These are phyloP conservation scores for Peronosclerospora sorghi DNA, from an alignment of 352 stramenopile genomes.

Conservation along the genomic window DNA sequence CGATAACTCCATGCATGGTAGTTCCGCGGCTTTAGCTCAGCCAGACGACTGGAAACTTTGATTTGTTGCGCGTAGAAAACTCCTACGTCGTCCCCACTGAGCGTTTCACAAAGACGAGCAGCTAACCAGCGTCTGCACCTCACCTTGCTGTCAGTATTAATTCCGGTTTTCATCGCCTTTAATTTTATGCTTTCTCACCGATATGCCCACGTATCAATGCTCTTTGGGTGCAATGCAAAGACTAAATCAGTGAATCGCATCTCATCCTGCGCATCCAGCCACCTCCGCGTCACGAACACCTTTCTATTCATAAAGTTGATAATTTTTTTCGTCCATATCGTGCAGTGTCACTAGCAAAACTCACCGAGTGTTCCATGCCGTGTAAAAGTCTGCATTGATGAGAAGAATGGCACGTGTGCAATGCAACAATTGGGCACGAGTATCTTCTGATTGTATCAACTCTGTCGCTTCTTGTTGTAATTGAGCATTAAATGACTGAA, in stretches of 20 bases:
- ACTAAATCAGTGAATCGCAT: slow-evolving; percentile 62
- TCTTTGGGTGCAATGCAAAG: slow-evolving; percentile 72
- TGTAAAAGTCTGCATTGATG: slow-evolving; percentile 76
- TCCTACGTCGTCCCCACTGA: slow-evolving; percentile 11
- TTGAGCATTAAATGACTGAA: slow-evolving; percentile 32
- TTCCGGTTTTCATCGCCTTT: not conserved
- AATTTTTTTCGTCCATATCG: too few relatives aligned
- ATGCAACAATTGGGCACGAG: slow-evolving; percentile 23
- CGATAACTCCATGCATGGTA: slow-evolving; percentile 82
- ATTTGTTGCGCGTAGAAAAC: slow-evolving; percentile 45
- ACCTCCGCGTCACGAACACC: slow-evolving; percentile 30
- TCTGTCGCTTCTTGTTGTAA: slow-evolving; percentile 9
- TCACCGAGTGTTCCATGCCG: slow-evolving; percentile 73
- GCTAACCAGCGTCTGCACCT: slow-evolving; percentile 40
- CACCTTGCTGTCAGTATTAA: slow-evolving; percentile 1
- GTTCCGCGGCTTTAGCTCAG: slow-evolving; percentile 61
- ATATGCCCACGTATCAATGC: slow-evolving; percentile 81
- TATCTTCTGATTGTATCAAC: slow-evolving; percentile 2
- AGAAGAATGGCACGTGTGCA: slow-evolving; percentile 57
- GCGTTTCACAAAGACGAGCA: slow-evolving; percentile 18
- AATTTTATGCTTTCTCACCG: slow-evolving; percentile 19
- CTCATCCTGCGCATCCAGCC: slow-evolving; percentile 30
- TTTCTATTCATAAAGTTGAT: too few relatives aligned
- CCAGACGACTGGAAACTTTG: slow-evolving; percentile 32
- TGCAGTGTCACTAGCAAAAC: too few relatives aligned